Evolutionary conservation across 2,329 filamentous ascomycete species (phyloP).

Genomic region (Bipolaris victoriae): DNA sequence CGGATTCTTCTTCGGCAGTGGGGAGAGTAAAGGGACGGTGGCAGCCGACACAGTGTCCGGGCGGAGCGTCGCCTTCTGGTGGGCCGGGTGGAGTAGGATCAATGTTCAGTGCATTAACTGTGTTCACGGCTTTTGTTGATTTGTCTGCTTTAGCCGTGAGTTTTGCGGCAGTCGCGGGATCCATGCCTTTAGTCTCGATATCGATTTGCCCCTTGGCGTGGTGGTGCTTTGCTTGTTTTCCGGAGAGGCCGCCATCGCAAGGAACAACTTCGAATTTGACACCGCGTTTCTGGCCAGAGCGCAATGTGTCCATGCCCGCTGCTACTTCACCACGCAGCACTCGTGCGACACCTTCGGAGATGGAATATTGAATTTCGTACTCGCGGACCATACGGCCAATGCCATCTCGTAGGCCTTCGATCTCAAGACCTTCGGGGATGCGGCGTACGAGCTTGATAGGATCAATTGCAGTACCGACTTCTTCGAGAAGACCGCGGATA

Average conservation of each 20-base stretch:
- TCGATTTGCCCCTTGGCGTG: slow-evolving; percentile 32
- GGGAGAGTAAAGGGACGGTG: slow-evolving; percentile 41
- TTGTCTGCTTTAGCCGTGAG: slow-evolving; percentile 29
- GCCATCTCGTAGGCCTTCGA: slow-evolving; percentile 86
- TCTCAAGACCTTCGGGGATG: slow-evolving; percentile 91
- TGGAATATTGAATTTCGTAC: slow-evolving; percentile 92
- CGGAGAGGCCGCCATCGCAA: slow-evolving; percentile 44
- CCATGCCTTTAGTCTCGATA: slow-evolving; percentile 37
- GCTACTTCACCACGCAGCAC: slow-evolving; percentile 89
- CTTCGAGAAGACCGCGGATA: slow-evolving; percentile 87
- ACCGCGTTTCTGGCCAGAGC: slow-evolving; percentile 78
- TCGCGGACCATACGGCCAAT: slow-evolving; percentile 91
- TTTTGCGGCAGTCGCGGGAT: slow-evolving; percentile 34
- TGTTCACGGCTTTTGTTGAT: slow-evolving; percentile 29
- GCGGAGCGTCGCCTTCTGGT: slow-evolving; percentile 34
- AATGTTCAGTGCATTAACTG: slow-evolving; percentile 23
- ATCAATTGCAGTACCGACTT: slow-evolving; percentile 92
- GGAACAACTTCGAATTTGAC: slow-evolving; percentile 83
- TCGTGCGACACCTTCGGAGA: slow-evolving; percentile 85
- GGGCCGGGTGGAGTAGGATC: slow-evolving; percentile 32
- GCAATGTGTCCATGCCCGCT: slow-evolving; percentile 78
- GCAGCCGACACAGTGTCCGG: slow-evolving; percentile 46
- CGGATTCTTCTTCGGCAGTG: slow-evolving; percentile 37
- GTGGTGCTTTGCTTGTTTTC: slow-evolving; percentile 16
- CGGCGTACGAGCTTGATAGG: slow-evolving; percentile 87